Evolutionary conservation across 192 early-diverging fungal species (phyloP).

Genomic region (Chytriomyces sp.): DNA sequence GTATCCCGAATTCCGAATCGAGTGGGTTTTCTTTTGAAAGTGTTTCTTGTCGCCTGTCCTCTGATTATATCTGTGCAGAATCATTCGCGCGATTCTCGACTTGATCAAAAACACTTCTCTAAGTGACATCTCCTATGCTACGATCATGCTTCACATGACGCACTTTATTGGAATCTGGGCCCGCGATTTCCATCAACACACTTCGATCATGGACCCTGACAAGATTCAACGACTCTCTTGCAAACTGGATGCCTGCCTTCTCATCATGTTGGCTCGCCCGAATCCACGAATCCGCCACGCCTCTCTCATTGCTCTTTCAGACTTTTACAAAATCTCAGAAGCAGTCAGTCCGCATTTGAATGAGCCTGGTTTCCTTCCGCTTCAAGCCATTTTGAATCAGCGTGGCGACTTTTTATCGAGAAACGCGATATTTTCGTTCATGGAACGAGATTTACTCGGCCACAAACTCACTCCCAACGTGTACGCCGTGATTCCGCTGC

Average conservation of each 20-base stretch:
- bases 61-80: too few relatives aligned
- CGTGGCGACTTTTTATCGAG: constrained; percentile 39
- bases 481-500: constrained; percentile 37
- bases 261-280: constrained; percentile 51
- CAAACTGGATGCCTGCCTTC: constrained; percentile 52
- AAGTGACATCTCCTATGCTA: constrained; percentile 54
- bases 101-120: constrained; percentile 48
- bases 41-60: too few relatives aligned
- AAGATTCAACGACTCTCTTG: constrained; percentile 52
- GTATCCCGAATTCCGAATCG: constrained; percentile 48
- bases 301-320: constrained; percentile 43
- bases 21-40: constrained; percentile 36
- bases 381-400: constrained; percentile 47
- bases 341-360: constrained; percentile 30
- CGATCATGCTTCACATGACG: constrained; percentile 44
- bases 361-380: constrained; percentile 43
- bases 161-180: constrained; percentile 46
- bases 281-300: constrained; percentile 52
- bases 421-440: constrained; percentile 51
- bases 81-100: constrained; percentile 56
- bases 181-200: constrained; percentile 30
- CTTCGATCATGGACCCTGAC: constrained; percentile 37
- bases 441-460: constrained; percentile 49
- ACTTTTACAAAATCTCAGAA: constrained; percentile 52
- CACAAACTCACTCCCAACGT: constrained; percentile 41